Base-by-base conservation (phyloP, 2,329 filamentous ascomycete species). In the Arthrobotrys sinensis region DNA sequence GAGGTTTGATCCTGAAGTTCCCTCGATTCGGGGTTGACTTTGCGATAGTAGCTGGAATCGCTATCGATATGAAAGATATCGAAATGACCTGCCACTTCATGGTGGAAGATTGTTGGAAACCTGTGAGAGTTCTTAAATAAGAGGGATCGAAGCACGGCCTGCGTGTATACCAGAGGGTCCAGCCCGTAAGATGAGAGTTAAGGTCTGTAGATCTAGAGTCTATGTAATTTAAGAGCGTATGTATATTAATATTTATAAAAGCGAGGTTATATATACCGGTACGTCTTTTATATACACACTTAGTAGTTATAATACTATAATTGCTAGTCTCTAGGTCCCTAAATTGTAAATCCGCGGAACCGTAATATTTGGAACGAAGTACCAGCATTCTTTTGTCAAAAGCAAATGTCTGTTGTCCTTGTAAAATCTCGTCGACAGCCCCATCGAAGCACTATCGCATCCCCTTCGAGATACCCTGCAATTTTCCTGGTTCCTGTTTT, bases 1-100 rank as follows among this genome's bases (percentile, higher is more conserved):
- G 55, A 24, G 64, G 36, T 7, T 55, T 57, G 3, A 76, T 24
- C 48, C 32, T 66, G 38, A 50, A 50, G 46, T 28, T 50, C 7
- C 46, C 46, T 50, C 46, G 46, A 14, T 55, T 57, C 4, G 45
- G 10, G 34, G 38, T 43, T 43, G 72, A 64, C 7, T 57, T 66
- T 38, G 72, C 64, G 10, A 76, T 7, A 21, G 60, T 62, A 24
- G 53, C 4, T 50, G 55, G 72, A 28, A 76, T 46, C 21, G 57
- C 28, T 10, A 60, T 28, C 19, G 70, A 45, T 28, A 70, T 48
- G 36, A 76, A 11, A 32, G 71, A 76, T 38, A 57, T 46, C 16
- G 65, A 76, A 19, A 76, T 50, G 34, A 76, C 6, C 5, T 28
- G 19, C 46, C 8, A 50, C 19, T 28, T 50, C 46, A 50, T 50